Base-by-base conservation (phyloP, 1,284 basidiomycete genomes). In the Ceratobasidium sp. region DNA sequence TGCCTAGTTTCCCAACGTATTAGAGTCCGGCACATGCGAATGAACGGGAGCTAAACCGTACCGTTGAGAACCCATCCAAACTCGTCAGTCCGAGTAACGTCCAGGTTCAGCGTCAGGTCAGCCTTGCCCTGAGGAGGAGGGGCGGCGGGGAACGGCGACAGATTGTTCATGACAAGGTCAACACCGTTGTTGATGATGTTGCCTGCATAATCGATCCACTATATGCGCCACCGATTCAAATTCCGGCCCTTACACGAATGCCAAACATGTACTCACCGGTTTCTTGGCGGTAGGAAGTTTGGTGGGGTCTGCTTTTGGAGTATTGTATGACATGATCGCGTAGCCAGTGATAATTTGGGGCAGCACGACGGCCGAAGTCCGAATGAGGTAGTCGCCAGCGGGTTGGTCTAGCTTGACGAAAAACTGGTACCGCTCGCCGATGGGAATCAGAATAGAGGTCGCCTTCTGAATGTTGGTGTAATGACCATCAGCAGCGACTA, bases 351-450 rank as follows among this genome's bases (percentile, higher is more conserved):
- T 58, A 27, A 74, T 46, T 37, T 76, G 71, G 11, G 75, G 75
- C 6, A 65, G 49, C 4, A 68, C 63, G 0, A 62, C 54, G 0
- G 72, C 71, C 14, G 75, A 61, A 14, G 54, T 54, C 16, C 75
- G 75, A 41, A 76, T 76, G n/a, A 58, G 31, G 56, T 74, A 76
- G 46, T 76, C 75, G 19, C 53, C 72, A n/a, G 27, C 39, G 24
- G 34, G 19, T 48, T 73, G 46, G 53, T 75, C 74, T n/a, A 75
- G 62, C 49, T 73, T 75, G 68, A 75, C 68, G 58, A 75, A 73
- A 31, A 65, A 69, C 29, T 51, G 58, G 53, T 63, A 64, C 19
- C 69, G 74, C 34, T 75, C 74, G 8, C 75, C 74, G 24, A 66
- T 61, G 7, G 74, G 69, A 34, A 75, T 65, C 3, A 56, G 24